These are phyloP conservation scores for Cavenderia fasciculata DNA, from an alignment of 78 protist species.

Conservation along the genomic window DNA sequence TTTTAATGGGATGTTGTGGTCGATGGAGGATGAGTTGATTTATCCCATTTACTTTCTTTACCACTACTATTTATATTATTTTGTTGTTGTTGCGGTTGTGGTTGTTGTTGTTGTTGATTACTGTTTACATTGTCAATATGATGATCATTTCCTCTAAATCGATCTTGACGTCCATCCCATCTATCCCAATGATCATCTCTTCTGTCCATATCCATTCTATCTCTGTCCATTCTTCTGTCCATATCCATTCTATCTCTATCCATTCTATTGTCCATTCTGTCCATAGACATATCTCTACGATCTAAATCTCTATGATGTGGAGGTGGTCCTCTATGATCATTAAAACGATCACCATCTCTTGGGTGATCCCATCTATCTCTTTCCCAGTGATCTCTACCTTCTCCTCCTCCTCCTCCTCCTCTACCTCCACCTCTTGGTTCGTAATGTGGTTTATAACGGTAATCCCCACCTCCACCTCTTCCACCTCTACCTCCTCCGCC, in stretches of 20 bases:
- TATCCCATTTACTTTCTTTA: conserved; percentile 26
- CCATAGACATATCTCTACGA: too few species aligned
- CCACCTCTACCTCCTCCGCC: conserved; percentile 12
- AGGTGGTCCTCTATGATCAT: too few species aligned
- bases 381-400: conserved; percentile 2
- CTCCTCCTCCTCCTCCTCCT: conserved; percentile 20
- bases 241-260: conserved; percentile 4
- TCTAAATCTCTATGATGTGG: too few species aligned
- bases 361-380: conserved; percentile 32
- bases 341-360: neutral
- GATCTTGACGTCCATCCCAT: neutral
- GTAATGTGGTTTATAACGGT: neutral
- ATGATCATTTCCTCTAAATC: neutral
- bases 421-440: neutral
- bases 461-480: conserved; percentile 8
- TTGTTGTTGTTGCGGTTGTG: neutral
- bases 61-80: neutral
- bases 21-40: too few species aligned
- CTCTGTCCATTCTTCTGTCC: conserved; percentile 28
- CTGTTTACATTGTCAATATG: neutral
- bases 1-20: too few species aligned
- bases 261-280: neutral
- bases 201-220: neutral
- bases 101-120: neutral
- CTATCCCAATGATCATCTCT: neutral